Evolutionary conservation across 805 yeast species (phyloP).

Genomic region (Saccharomycopsis selenospora): DNA sequence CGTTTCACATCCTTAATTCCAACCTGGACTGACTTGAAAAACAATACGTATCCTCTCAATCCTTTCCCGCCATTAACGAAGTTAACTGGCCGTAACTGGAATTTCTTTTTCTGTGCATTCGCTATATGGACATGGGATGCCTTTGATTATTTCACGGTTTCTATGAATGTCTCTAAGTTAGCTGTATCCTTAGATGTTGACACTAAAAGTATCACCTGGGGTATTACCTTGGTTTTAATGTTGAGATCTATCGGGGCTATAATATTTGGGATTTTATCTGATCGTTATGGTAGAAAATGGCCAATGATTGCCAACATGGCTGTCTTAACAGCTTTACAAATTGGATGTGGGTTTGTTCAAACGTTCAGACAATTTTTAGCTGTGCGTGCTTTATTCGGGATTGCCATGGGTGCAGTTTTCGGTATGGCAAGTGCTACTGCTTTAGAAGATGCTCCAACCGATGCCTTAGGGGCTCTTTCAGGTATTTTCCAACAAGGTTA

Average conservation of each 20-base stretch:
- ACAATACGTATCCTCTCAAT: constrained; percentile 26
- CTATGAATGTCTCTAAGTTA: constrained; percentile 45
- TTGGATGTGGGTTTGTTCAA: constrained; percentile 56
- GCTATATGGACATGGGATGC: constrained; percentile 69
- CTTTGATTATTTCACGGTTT: constrained; percentile 60
- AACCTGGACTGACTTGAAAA: neutral
- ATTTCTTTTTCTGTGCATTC: constrained; percentile 51
- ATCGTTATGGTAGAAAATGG: constrained; percentile 54
- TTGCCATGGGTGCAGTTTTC: constrained; percentile 52
- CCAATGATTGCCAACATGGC: constrained; percentile 43
- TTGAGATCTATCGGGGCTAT: constrained; percentile 60
- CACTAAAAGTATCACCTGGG: constrained; percentile 57
- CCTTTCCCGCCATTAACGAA: constrained; percentile 38
- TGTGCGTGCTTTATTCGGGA: constrained; percentile 56
- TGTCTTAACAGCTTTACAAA: constrained; percentile 45
- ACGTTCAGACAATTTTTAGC: constrained; percentile 52
- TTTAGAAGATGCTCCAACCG: constrained; percentile 54
- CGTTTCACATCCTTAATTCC: constrained; percentile 12
- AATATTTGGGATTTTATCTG: constrained; percentile 53
- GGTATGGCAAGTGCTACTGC: constrained; percentile 63
- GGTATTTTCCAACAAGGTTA: constrained; percentile 54
- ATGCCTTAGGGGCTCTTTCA: constrained; percentile 53
- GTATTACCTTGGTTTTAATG: constrained; percentile 63
- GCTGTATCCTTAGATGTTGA: constrained; percentile 40
- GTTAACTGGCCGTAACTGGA: constrained; percentile 42